Evolutionary conservation across 2,329 filamentous ascomycete species (phyloP), one percentile per base, ranked within the genome.

Genomic region (Colletotrichum sojae): DNA sequence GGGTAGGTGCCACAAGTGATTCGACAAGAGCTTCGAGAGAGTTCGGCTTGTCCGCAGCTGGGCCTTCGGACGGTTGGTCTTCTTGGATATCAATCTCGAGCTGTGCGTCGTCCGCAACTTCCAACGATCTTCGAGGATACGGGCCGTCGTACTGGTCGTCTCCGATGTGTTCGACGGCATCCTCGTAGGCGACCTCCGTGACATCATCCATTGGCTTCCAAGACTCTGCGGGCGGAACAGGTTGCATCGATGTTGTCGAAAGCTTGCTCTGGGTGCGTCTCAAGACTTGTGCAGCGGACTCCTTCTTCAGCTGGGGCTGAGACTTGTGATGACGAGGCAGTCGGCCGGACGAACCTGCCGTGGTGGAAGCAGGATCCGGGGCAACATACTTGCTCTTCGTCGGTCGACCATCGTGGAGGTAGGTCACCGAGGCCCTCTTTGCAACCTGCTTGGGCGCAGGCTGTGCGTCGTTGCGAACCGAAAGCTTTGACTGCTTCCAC

Each of bases 281-380:
- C 39, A 84, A 75, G 48, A 74, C 76, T 20, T 80, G 83, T 58
- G 78, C 55, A 25, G 46, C 46, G 45, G 69, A 80, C 63, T 83
- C 80, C 53, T 76, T 72, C 71, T 84, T 85, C 57, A 88, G 80
- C 63, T 84, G 82, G 12, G 86, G 86, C 75, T 88, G 86, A 74
- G 85, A 88, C 76, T 84, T 86, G 78, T 85, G 79, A 57, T 88
- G 86, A 40, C 86, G 84, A 67, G 82, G 81, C 61, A 81, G 79
- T 31, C 54, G 52, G 62, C 39, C 60, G 10, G 67, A 67, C 12
- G 36, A 43, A 12, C 46, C 40, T 31, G 43, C 43, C 18, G 62
- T 18, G 8, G 51, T 13, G 15, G 25, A 16, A 52, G 31, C 36
- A 4, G 64, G 64, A 16, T 69, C 67, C 43, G 56, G 67, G n/a